phyloP scores from a whole-genome alignment of 306 rosid species.

The Clitoria ternatea region DNA sequence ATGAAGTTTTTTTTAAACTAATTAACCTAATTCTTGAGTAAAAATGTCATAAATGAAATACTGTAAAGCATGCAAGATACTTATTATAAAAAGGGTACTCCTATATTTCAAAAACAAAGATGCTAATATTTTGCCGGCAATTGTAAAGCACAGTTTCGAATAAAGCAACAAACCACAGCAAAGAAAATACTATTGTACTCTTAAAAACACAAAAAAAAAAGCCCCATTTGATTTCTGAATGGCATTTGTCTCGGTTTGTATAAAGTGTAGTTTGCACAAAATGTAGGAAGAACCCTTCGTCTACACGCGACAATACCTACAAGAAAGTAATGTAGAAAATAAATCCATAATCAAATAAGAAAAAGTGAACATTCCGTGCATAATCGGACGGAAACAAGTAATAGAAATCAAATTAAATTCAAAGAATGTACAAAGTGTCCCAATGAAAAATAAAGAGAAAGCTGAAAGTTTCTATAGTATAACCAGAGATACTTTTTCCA shows the following conservation, averaged over 20 bases:
- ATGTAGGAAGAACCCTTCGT: conserved; percentile 17
- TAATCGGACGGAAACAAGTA: background rate
- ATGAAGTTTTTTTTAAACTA: background rate
- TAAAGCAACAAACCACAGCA: conserved; percentile 6
- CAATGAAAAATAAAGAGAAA: background rate
- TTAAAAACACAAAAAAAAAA: background rate
- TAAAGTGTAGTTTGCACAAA: background rate
- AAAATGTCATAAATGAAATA: background rate
- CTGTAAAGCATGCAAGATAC: background rate
- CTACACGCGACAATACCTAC: conserved; percentile 14
- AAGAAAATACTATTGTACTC: conserved; percentile 1
- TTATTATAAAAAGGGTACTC: background rate
- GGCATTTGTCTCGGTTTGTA: background rate
- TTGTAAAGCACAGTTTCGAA: conserved; percentile 17
- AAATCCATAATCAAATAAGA: conserved; percentile 6
- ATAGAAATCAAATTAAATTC: background rate
- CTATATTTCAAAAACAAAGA: conserved; percentile 7
- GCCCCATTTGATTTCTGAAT: conserved; percentile 13
- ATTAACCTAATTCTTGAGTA: background rate
- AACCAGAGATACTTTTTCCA: background rate
- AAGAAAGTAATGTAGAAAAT: background rate
- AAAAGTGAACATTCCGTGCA: background rate
- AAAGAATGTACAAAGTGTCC: background rate
- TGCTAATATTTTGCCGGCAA: conserved; percentile 12
- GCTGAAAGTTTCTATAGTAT: background rate